Evolutionary conservation across 305 asterid species (phyloP).

Genomic region (Fraxinus sp.): DNA sequence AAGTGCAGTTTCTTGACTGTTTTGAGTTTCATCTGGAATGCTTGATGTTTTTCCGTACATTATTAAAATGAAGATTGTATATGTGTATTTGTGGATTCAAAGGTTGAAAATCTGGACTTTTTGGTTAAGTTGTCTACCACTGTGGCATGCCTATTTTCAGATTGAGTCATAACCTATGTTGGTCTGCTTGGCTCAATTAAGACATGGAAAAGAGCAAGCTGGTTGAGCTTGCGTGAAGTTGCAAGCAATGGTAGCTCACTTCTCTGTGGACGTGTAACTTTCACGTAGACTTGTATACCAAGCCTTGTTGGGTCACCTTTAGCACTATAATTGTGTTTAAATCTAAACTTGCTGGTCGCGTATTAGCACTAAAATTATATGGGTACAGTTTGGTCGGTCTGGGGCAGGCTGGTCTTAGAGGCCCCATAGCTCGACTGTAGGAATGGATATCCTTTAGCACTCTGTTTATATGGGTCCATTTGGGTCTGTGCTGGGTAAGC

Average conservation of each 20-base stretch:
- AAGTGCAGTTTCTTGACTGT: conserved; percentile 7
- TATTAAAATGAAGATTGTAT: conserved; percentile 11
- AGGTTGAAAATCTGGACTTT: neutral
- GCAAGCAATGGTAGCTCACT: neutral
- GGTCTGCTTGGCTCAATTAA: neutral
- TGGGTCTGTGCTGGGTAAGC: too few species aligned
- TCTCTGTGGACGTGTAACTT: neutral
- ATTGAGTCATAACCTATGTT: neutral
- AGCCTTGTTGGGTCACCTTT: neutral
- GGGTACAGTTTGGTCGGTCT: neutral
- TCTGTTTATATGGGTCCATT: too few species aligned
- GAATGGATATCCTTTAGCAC: neutral
- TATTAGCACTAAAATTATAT: too few species aligned
- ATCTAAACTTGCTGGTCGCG: neutral
- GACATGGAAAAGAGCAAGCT: neutral
- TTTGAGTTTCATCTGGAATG: conserved; percentile 6
- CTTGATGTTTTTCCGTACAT: conserved; percentile 14
- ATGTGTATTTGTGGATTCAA: neutral
- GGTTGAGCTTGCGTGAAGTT: neutral
- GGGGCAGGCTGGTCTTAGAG: neutral
- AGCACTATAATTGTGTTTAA: neutral
- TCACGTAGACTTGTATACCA: neutral
- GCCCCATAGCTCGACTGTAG: neutral
- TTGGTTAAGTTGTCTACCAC: neutral
- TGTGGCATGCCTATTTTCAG: neutral